phyloP scores from a whole-genome alignment of 106 monocot genomes.

The Agapanthus africanus region DNA sequence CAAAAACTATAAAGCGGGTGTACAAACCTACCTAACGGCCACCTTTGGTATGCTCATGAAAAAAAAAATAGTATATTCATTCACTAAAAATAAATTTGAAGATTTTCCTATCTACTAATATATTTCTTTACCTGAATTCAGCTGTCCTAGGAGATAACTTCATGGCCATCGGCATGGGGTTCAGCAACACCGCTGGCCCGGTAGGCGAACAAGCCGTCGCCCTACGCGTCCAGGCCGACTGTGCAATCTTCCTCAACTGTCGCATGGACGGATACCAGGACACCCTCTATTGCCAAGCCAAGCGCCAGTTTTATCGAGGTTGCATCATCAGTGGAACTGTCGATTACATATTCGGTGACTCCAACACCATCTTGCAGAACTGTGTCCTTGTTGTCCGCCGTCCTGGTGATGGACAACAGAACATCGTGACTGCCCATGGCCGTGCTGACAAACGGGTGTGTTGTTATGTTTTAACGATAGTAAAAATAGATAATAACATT shows the following conservation, averaged over 20 bases:
- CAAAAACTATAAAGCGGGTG: conserved; percentile 56
- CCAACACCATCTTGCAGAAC: conserved; percentile 79
- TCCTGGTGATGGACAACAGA: conserved; percentile 64
- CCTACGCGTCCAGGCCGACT: conserved; percentile 44
- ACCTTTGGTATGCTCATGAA: conserved; percentile 44
- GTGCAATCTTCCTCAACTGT: conserved; percentile 59
- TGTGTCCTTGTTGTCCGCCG: conserved; percentile 49
- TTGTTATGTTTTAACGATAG: too few relatives aligned
- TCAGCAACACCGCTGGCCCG: conserved; percentile 71
- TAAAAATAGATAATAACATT: not conserved
- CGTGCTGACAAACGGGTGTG: conserved; percentile 37
- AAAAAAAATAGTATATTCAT: too few relatives aligned
- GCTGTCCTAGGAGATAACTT: conserved; percentile 41
- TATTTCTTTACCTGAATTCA: conserved; percentile 1
- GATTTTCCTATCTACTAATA: too few relatives aligned
- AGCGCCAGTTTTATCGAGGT: conserved; percentile 79
- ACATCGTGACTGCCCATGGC: conserved; percentile 84
- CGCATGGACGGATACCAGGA: conserved; percentile 69
- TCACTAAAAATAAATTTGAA: too few relatives aligned
- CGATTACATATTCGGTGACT: conserved; percentile 92
- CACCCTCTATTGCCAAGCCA: conserved; percentile 62
- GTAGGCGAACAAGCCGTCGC: conserved; percentile 71
- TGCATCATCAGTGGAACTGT: conserved; percentile 78
- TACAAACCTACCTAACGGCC: conserved; percentile 57
- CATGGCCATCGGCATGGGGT: conserved; percentile 45